Conservation (phyloP, 805 yeast species). For the Yarrowia deformans region DNA sequence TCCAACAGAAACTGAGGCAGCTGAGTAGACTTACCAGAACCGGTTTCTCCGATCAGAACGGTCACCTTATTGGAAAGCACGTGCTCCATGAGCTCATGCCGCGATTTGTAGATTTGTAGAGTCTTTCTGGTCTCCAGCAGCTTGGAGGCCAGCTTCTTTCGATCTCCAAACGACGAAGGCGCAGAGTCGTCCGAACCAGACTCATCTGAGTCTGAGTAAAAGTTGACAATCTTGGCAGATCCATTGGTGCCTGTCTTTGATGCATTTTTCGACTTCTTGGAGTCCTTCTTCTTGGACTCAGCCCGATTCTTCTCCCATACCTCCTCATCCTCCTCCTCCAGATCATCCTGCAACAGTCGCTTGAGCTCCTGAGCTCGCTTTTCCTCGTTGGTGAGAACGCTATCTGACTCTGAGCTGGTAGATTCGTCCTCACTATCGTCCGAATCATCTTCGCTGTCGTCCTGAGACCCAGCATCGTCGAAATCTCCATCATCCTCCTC, state of each 20-base stretch:
- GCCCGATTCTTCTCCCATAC: constrained; percentile 11
- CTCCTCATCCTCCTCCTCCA: constrained; percentile 3
- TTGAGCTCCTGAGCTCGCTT: constrained; percentile 30
- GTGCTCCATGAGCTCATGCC: constrained; percentile 65
- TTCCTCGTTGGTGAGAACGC: neutral
- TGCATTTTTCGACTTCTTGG: constrained; percentile 7
- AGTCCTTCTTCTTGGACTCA: neutral
- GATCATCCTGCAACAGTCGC: constrained; percentile 14
- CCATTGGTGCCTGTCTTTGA: constrained; percentile 6
- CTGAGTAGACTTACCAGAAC: constrained; percentile 98
- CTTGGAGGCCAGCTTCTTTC: constrained; percentile 51
- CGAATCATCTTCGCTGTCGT: constrained; percentile 1
- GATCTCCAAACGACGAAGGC: constrained; percentile 1
- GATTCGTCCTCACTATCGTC: constrained; percentile 11
- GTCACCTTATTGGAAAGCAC: constrained; percentile 68
- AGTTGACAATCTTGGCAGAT: constrained; percentile 21
- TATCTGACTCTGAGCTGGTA: constrained; percentile 10
- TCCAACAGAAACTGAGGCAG: constrained; percentile 85
- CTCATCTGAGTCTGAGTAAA: constrained; percentile 44
- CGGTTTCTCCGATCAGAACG: constrained; percentile 93
- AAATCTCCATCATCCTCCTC: constrained; percentile 28
- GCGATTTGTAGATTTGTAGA: constrained; percentile 79
- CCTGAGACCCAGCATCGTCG: constrained; percentile 26
- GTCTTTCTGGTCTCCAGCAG: constrained; percentile 62
- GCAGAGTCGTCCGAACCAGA: constrained; percentile 15